Percentiles rank a stretch among this genome's conserved stretches.
phyloP scores from a whole-genome alignment of 805 yeast species.

The Kazachstania bromeliacearum region DNA sequence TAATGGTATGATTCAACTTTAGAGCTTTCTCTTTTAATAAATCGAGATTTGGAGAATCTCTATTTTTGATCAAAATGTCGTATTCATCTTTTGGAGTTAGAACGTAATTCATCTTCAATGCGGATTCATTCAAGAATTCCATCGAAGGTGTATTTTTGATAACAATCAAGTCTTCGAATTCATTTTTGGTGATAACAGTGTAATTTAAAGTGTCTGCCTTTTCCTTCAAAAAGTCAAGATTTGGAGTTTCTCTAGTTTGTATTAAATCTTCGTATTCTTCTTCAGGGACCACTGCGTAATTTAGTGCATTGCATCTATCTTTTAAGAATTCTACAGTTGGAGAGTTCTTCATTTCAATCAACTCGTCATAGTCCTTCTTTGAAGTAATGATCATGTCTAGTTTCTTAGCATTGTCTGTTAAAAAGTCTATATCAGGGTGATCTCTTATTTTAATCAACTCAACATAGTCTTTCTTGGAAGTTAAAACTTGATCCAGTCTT shows the following conservation, averaged over 20 bases:
- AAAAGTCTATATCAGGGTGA: conserved; percentile 18
- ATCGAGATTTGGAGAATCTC: conserved; percentile 8
- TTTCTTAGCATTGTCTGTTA: conserved; percentile 4
- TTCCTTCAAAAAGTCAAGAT: conserved; percentile 4
- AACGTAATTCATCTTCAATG: not conserved
- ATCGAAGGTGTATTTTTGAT: not conserved
- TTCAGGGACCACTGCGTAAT: conserved; percentile 3
- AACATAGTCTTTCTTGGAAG: not conserved
- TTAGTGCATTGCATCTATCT: conserved; percentile 8
- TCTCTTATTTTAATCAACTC: conserved; percentile 4
- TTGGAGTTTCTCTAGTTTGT: conserved; percentile 1
- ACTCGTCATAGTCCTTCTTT: not conserved
- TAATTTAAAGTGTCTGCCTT: conserved; percentile 13
- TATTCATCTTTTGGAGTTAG: not conserved
- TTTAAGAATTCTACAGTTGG: conserved; percentile 7
- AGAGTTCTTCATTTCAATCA: not conserved
- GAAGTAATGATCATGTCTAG: not conserved
- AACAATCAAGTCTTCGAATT: conserved; percentile 6
- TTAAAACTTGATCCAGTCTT: too few species aligned
- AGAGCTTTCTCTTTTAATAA: conserved; percentile 11
- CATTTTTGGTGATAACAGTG: conserved; percentile 13
- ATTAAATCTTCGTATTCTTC: not conserved
- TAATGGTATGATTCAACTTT: too few species aligned
- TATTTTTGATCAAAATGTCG: not conserved
- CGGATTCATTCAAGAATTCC: not conserved